Percentiles rank a stretch among this genome's conserved stretches.
Conservation (phyloP, 192 early-diverging fungal genomes). For the Ramicandelaber brevisporus region DNA sequence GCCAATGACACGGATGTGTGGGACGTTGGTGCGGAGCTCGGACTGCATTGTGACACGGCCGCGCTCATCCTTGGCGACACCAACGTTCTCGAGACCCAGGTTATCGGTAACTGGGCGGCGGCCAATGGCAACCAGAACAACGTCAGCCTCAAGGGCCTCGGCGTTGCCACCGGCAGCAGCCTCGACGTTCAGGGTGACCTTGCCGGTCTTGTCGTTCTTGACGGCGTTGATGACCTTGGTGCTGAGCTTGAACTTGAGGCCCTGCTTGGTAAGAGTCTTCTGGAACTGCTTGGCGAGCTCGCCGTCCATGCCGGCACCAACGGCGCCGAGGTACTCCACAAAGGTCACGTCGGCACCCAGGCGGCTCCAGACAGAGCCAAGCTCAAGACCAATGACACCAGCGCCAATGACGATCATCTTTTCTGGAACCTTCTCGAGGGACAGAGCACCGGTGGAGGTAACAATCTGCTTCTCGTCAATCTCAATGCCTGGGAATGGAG, state of each 20-base stretch:
- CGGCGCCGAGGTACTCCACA: conserved; percentile 76
- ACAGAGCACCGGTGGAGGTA: conserved; percentile 92
- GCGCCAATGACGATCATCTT: conserved; percentile 98
- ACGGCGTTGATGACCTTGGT: conserved; percentile 84
- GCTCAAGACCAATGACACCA: conserved; percentile 96
- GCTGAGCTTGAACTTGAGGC: conserved; percentile 92
- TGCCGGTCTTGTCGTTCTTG: conserved; percentile 61
- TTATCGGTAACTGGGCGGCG: conserved; percentile 84
- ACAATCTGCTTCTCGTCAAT: conserved; percentile 91
- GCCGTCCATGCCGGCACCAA: conserved; percentile 92
- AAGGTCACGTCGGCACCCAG: conserved; percentile 86
- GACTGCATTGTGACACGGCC: conserved; percentile 72
- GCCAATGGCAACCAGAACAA: conserved; percentile 79
- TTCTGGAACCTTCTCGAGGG: conserved; percentile 79
- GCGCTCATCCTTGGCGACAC: conserved; percentile 60
- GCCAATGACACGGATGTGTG: conserved; percentile 82
- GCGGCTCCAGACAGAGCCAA: conserved; percentile 94
- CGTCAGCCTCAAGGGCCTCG: conserved; percentile 74
- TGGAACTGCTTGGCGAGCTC: conserved; percentile 87
- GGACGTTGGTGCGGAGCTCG: conserved; percentile 54
- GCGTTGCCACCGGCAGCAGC: conserved; percentile 51
- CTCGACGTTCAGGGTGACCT: conserved; percentile 78
- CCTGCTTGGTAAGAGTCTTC: conserved; percentile 77
- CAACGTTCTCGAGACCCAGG: conserved; percentile 75
- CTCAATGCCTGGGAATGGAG: conserved; percentile 80